phyloP scores from a whole-genome alignment of 2,329 filamentous ascomycete species.

The Esteya vermicola region DNA sequence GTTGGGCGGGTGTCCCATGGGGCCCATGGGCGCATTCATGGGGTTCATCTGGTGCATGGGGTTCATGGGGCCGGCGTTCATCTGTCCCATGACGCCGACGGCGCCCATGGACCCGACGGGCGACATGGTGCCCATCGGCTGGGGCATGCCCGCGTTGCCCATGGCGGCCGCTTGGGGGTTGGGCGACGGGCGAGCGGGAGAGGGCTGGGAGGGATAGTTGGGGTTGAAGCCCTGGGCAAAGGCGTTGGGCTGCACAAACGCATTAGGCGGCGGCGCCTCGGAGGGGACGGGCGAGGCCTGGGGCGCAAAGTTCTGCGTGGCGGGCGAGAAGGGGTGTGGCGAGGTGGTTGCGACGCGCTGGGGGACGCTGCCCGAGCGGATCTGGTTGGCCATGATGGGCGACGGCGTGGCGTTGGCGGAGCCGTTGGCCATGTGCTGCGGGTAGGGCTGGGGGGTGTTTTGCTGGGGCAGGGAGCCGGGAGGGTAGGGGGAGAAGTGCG shows the following conservation, averaged over 20 bases:
- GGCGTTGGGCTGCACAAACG: conserved; percentile 46
- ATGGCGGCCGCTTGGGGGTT: conserved; percentile 37
- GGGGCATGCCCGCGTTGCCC: conserved; percentile 38
- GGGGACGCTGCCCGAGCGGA: conserved; percentile 54
- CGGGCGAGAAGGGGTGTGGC: conserved; percentile 77
- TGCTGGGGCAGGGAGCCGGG: conserved; percentile 46
- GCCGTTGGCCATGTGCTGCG: conserved; percentile 60
- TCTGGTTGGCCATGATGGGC: conserved; percentile 77
- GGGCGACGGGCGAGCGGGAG: conserved; percentile 40
- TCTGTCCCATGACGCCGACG: conserved; percentile 17
- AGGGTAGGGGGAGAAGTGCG: conserved; percentile 57
- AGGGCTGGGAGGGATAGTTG: conserved; percentile 41
- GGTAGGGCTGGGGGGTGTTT: conserved; percentile 54
- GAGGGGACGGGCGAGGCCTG: conserved; percentile 66
- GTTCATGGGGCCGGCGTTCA: conserved; percentile 15
- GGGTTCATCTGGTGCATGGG: conserved; percentile 28
- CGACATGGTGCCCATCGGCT: conserved; percentile 23
- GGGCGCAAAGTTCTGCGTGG: conserved; percentile 53
- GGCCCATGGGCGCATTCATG: conserved; percentile 52
- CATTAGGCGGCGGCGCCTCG: conserved; percentile 60
- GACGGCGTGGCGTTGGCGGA: conserved; percentile 81
- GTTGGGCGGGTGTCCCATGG: conserved; percentile 20
- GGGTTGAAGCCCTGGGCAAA: conserved; percentile 46
- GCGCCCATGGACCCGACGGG: conserved; percentile 13
- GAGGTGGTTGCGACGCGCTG: conserved; percentile 84